Base-by-base conservation (phyloP, 1,284 basidiomycete species). In the Mycosarcoma mackinlayi region DNA sequence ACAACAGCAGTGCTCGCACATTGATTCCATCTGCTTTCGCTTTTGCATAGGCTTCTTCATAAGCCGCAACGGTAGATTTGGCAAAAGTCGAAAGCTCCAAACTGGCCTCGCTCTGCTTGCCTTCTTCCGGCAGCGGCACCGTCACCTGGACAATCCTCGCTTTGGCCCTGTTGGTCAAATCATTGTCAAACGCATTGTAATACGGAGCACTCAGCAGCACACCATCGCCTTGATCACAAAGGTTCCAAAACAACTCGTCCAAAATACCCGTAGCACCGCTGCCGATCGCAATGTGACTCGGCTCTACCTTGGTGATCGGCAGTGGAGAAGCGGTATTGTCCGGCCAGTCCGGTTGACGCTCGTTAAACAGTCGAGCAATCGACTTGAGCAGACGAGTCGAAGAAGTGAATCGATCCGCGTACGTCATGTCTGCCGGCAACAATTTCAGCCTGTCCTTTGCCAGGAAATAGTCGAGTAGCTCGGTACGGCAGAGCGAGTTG, bases 141-240 rank as follows among this genome's bases (percentile, higher is more conserved):
- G 53, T 4, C 8, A 78, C 74, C 7, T 42, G 45, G 4, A 71
- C 48, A 21, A 78, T 55, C 42, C 45, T 28, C 13, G 67, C 71
- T 14, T 64, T 56, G 14, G 58, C 64, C 4, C 69, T 18, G 4
- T 42, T 48, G 8, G 63, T 73, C 24, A 76, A 30, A 51, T 78
- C 76, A 27, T 72, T 57, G 21, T 73, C 70, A 39, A 78, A 78
- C 1, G 65, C 74, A 41, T 78, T 78, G 46, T 74, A 69, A 38
- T 77, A 75, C 2, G 77, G 77, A 11, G 56, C 23, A 21, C 56
- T 65, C n/a, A 78, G 37, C 34, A 78, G 45, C 6, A 78, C 63
- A 11, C 75, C 75, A 30, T 78, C 75, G 5, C 68, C 70, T 6
- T 46, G 38, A 33, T 76, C 53, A 47, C 69, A 73, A 14, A 78